phyloP scores from a whole-genome alignment of 1,139 yeast genomes.

The Debaryomyces sp. region DNA sequence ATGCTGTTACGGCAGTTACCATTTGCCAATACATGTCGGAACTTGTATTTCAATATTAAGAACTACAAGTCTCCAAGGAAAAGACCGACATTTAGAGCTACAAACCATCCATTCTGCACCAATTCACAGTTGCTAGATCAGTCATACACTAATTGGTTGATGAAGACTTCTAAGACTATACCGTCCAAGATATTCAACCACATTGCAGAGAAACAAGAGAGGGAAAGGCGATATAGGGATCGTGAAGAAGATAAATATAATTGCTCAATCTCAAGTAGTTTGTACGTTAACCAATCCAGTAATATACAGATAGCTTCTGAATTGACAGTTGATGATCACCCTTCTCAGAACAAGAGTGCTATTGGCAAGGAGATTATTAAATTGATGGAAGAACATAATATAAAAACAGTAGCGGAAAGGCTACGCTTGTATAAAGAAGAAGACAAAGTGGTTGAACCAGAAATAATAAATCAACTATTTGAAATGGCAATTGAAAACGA shows the following conservation, averaged over 20 bases:
- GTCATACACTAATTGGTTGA: conserved; percentile 30
- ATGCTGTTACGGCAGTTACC: conserved; percentile 28
- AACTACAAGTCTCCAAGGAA: conserved; percentile 18
- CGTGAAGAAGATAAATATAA: conserved; percentile 6
- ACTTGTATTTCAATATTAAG: conserved; percentile 23
- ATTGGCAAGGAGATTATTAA: conserved; percentile 1
- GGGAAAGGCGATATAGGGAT: conserved; percentile 7
- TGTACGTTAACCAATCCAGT: conserved; percentile 2
- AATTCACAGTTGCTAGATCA: conserved; percentile 26
- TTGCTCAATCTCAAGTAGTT: conserved; percentile 1
- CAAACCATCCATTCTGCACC: conserved; percentile 30
- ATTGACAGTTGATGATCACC: conserved; percentile 6
- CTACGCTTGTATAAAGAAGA: conserved; percentile 2
- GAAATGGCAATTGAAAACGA: conserved; percentile 6
- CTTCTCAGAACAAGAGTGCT: background rate
- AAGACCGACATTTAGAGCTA: conserved; percentile 23
- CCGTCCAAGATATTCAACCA: conserved; percentile 13
- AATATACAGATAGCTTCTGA: conserved; percentile 1
- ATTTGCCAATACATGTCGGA: conserved; percentile 20
- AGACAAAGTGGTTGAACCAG: conserved; percentile 7
- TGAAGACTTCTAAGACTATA: conserved; percentile 16
- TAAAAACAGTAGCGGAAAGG: conserved; percentile 5
- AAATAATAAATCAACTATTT: conserved; percentile 9
- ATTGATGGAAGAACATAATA: conserved; percentile 2
- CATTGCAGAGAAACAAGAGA: conserved; percentile 3